Evolutionary conservation across 2,329 filamentous ascomycete species (phyloP).

Genomic region (Thelonectria rubi): DNA sequence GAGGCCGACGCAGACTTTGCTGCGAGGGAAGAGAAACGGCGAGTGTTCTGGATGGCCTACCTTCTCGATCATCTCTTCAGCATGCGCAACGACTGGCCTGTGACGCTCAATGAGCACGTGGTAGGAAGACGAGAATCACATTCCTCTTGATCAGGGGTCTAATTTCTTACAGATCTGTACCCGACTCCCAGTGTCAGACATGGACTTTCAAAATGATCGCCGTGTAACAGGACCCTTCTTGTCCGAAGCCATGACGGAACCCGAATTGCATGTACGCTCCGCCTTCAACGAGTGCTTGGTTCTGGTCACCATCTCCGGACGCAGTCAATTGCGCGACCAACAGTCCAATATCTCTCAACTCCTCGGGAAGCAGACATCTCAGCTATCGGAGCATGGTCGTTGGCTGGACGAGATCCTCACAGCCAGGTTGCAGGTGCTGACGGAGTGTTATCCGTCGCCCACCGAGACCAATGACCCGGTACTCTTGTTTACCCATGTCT

Average conservation of each 20-base stretch:
- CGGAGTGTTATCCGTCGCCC: background rate
- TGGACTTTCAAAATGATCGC: background rate
- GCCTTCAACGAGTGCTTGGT: background rate
- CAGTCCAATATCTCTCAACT: background rate
- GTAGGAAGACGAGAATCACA: background rate
- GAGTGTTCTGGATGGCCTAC: conserved; percentile 3
- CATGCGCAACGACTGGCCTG: conserved; percentile 4
- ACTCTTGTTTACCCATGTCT: background rate
- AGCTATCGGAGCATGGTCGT: background rate
- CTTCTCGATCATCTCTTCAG: conserved; percentile 4
- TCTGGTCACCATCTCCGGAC: background rate
- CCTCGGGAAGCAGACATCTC: background rate
- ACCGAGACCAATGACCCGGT: background rate
- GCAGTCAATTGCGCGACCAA: background rate
- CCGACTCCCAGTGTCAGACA: background rate
- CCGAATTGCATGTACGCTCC: background rate
- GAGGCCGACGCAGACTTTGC: background rate
- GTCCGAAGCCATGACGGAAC: background rate
- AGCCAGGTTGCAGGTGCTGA: background rate
- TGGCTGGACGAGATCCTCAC: background rate
- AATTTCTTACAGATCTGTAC: background rate
- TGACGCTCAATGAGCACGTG: background rate
- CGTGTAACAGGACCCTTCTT: background rate
- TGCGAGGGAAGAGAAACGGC: background rate
- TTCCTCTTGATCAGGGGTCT: background rate